These are phyloP conservation scores for Microcera coccophila DNA, from an alignment of 2,329 filamentous ascomycete genomes.

Conservation along the genomic window DNA sequence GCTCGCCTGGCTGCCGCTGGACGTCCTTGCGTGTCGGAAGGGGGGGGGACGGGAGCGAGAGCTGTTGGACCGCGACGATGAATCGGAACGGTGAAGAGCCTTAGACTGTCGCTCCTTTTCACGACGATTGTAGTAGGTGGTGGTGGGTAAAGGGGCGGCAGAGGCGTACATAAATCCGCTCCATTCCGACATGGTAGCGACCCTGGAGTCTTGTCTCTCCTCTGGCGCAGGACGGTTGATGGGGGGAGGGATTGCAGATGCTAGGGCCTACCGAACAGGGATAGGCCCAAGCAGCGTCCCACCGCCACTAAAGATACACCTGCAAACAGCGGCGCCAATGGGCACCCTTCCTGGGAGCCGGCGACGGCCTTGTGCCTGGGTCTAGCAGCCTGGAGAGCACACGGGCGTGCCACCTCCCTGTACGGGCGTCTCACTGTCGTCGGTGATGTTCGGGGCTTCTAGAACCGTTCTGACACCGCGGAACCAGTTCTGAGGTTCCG, in stretches of 20 bases:
- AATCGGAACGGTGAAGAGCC: constrained; percentile 19
- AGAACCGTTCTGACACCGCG: constrained; percentile 30
- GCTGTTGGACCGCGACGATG: constrained; percentile 7
- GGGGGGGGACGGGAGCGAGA: neutral
- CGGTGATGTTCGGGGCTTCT: constrained; percentile 23
- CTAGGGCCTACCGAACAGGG: neutral
- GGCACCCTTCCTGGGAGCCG: constrained; percentile 5
- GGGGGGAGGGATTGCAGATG: constrained; percentile 15
- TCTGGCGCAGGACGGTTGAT: constrained; percentile 24
- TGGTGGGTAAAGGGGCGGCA: constrained; percentile 31
- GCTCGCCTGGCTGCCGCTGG: constrained; percentile 27
- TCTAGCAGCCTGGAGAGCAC: neutral
- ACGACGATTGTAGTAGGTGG: constrained; percentile 18
- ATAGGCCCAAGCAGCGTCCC: constrained; percentile 9
- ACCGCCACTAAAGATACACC: constrained; percentile 20
- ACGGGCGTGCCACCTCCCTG: neutral
- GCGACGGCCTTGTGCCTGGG: constrained; percentile 14
- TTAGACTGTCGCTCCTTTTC: constrained; percentile 27
- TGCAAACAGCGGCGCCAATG: constrained; percentile 12
- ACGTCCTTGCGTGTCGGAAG: constrained; percentile 5
- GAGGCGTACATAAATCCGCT: constrained; percentile 29
- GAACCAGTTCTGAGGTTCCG: constrained; percentile 23
- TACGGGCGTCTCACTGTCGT: constrained; percentile 9
- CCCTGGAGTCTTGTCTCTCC: constrained; percentile 16
- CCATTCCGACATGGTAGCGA: constrained; percentile 30